Percentiles rank a stretch among this genome's conserved stretches.
phyloP scores from a whole-genome alignment of 169 alveolate species.

The Hepatocystis sp. region DNA sequence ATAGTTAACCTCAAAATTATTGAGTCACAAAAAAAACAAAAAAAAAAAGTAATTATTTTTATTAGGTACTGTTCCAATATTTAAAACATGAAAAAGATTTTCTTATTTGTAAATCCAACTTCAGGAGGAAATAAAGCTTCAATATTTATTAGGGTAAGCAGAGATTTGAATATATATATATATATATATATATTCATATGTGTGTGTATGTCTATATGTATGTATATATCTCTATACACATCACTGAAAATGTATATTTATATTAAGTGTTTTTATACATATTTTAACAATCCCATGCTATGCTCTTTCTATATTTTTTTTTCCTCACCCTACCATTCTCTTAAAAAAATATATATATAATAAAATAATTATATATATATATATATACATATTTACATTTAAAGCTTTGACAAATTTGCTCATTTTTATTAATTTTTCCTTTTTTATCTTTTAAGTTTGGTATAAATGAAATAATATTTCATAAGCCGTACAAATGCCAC shows the following conservation, averaged over 20 bases:
- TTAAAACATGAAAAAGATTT: conserved; percentile 65
- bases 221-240: not conserved
- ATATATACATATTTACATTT: conserved; percentile 33
- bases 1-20: not conserved
- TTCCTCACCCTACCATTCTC: not conserved
- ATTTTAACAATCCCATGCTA: no score
- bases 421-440: conserved; percentile 62
- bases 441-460: conserved; percentile 56
- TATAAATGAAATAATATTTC: conserved; percentile 44
- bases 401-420: conserved; percentile 41
- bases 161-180: conserved; percentile 6
- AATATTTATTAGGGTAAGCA: conserved; percentile 83
- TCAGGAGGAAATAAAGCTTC: conserved; percentile 90
- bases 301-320: no score
- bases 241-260: no score
- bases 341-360: not conserved
- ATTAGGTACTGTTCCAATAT: conserved; percentile 19
- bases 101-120: conserved; percentile 88
- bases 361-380: conserved; percentile 1
- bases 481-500: conserved; percentile 58
- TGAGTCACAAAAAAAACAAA: not conserved
- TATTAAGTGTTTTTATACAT: no score
- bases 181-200: not conserved
- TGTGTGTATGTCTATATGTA: conserved; percentile 15
- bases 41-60: conserved; percentile 9